phyloP scores from a whole-genome alignment of 768 basidiomycete species.

The Tubosaeta sp. region DNA sequence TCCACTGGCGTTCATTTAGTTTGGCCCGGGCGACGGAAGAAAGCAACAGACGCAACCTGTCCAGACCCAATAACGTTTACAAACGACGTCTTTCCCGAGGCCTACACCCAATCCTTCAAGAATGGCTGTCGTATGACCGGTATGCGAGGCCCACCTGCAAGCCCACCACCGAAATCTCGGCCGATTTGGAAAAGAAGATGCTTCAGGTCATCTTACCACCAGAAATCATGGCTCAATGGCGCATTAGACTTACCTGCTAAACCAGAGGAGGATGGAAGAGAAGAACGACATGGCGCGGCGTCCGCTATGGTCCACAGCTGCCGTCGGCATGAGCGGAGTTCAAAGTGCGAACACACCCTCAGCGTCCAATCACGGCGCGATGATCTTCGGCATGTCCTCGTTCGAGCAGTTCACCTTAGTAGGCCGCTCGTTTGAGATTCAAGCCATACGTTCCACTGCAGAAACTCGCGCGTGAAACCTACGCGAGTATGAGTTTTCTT shows the following conservation, averaged over 20 bases:
- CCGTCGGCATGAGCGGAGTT: background rate
- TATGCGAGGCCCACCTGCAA: constrained; percentile 53
- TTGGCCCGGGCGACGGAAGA: background rate
- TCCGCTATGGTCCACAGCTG: background rate
- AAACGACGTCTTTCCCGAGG: constrained; percentile 92
- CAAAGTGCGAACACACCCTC: too few species aligned
- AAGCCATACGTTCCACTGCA: too few species aligned
- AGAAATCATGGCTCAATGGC: background rate
- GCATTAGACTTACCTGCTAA: constrained; percentile 39
- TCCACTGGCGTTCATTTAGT: constrained; percentile 55
- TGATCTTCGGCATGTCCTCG: too few species aligned
- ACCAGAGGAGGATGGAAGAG: constrained; percentile 54
- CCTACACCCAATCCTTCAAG: constrained; percentile 41
- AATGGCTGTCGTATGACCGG: background rate
- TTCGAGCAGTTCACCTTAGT: too few species aligned
- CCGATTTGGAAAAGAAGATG: constrained; percentile 82
- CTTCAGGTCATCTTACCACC: constrained; percentile 30
- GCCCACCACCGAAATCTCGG: constrained; percentile 90
- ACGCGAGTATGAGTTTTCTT: too few species aligned
- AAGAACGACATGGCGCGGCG: constrained; percentile 42
- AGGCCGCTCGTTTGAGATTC: too few species aligned
- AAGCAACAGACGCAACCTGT: constrained; percentile 39
- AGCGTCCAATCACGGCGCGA: too few species aligned
- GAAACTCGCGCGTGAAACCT: too few species aligned
- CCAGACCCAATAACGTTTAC: constrained; percentile 89